Conservation (phyloP, 495 filamentous ascomycete genomes). For the Collariella sp. region DNA sequence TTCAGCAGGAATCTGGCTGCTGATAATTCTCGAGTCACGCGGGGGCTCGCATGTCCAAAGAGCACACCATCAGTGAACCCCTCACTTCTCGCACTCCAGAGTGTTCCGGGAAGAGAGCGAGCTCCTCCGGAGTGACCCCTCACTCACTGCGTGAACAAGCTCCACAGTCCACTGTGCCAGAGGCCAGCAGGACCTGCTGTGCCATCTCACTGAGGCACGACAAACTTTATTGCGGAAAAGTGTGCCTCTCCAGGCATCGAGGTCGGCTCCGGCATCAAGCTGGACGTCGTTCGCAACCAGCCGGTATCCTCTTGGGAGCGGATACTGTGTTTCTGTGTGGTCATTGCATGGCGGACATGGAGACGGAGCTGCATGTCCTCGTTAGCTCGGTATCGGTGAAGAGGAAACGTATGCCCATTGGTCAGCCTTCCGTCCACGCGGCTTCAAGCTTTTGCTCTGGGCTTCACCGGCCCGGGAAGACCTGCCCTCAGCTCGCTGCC, state of each 20-base stretch:
- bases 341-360: conserved; percentile 10
- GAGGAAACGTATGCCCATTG: conserved; percentile 15
- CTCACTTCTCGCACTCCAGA: neutral
- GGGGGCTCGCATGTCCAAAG: neutral
- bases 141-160: too few relatives aligned
- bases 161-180: too few relatives aligned
- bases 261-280: conserved; percentile 7
- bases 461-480: conserved; percentile 5
- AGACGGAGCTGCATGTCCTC: conserved; percentile 19
- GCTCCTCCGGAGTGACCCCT: too few relatives aligned
- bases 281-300: conserved; percentile 12
- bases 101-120: too few relatives aligned
- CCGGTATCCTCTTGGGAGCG: conserved; percentile 12
- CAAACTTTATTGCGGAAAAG: neutral
- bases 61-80: neutral
- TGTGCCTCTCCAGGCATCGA: neutral
- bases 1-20: neutral
- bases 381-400: conserved; percentile 7
- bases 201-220: conserved; percentile 2
- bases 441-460: neutral
- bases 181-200: conserved; percentile 2
- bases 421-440: conserved; percentile 7
- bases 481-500: neutral
- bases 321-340: conserved; percentile 10
- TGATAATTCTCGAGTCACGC: neutral